phyloP scores from a whole-genome alignment of 1,284 basidiomycete species.

The Meira nashicola region DNA sequence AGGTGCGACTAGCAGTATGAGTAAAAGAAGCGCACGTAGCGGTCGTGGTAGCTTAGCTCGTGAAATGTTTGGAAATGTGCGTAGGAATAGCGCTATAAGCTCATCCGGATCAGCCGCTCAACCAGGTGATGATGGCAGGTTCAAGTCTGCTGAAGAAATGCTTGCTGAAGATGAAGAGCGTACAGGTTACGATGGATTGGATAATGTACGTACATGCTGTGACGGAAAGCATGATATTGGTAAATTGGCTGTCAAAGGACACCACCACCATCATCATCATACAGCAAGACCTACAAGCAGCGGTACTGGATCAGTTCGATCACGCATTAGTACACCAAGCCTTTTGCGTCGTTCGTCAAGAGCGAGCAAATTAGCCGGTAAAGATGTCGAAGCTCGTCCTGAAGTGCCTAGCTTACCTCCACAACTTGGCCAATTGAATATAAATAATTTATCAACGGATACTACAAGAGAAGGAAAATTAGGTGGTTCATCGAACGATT shows the following conservation, averaged over 20 bases:
- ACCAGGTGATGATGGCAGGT: background rate
- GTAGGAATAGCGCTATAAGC: background rate
- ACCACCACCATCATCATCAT: constrained; percentile 16
- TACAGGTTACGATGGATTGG: constrained; percentile 82
- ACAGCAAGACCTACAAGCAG: constrained; percentile 1
- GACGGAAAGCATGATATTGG: constrained; percentile 74
- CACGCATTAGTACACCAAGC: no score
- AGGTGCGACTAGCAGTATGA: background rate
- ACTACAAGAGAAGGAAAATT: no score
- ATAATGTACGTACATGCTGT: constrained; percentile 70
- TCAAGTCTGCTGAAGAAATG: constrained; percentile 46
- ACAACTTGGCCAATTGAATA: no score
- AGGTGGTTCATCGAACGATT: no score
- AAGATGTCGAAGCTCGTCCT: no score
- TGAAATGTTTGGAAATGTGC: constrained; percentile 1
- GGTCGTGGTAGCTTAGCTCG: background rate
- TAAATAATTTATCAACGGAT: no score
- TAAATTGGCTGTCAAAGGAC: constrained; percentile 31
- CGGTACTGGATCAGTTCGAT: background rate
- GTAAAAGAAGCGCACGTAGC: background rate
- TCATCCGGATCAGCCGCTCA: background rate
- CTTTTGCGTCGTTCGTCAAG: no score
- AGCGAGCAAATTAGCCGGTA: no score
- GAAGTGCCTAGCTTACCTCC: no score
- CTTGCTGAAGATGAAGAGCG: constrained; percentile 68